A percentile compares a stretch with the other conserved stretches of the same genome.
These are phyloP conservation scores for Dryas alaskensis DNA, from an alignment of 306 rosid genomes.

Conservation along the genomic window DNA sequence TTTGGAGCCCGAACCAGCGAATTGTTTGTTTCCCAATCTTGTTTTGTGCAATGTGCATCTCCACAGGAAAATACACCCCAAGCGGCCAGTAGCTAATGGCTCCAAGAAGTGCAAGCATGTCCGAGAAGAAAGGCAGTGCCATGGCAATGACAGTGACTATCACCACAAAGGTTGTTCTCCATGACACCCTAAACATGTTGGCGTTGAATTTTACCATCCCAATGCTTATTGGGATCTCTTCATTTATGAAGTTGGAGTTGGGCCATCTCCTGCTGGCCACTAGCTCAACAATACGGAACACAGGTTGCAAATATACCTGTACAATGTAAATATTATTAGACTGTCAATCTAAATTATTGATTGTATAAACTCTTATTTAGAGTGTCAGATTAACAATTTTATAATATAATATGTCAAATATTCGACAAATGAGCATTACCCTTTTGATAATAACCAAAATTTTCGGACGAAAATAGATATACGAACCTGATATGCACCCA, in stretches of 20 bases:
- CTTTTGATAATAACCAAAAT: no score
- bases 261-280: constrained; percentile 32
- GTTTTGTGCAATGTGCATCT: constrained; percentile 37
- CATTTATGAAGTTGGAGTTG: constrained; percentile 21
- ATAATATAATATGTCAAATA: no score
- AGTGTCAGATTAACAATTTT: no score
- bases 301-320: constrained; percentile 33
- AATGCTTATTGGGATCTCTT: constrained; percentile 18
- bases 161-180: constrained; percentile 38
- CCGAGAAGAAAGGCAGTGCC: constrained; percentile 43
- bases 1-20: constrained; percentile 40
- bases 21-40: constrained; percentile 25
- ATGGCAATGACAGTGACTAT: constrained; percentile 27
- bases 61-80: constrained; percentile 44
- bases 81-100: constrained; percentile 47
- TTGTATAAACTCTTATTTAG: no score
- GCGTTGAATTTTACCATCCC: constrained; percentile 20
- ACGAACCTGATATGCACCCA: no score
- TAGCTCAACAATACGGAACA: constrained; percentile 40
- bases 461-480: no score
- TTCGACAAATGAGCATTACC: no score
- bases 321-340: no score
- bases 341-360: no score
- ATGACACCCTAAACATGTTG: constrained; percentile 37
- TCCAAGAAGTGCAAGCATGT: constrained; percentile 42